Evolutionary conservation across 495 filamentous ascomycete species (phyloP).

Genomic region (Diplogelasinospora grovesii): DNA sequence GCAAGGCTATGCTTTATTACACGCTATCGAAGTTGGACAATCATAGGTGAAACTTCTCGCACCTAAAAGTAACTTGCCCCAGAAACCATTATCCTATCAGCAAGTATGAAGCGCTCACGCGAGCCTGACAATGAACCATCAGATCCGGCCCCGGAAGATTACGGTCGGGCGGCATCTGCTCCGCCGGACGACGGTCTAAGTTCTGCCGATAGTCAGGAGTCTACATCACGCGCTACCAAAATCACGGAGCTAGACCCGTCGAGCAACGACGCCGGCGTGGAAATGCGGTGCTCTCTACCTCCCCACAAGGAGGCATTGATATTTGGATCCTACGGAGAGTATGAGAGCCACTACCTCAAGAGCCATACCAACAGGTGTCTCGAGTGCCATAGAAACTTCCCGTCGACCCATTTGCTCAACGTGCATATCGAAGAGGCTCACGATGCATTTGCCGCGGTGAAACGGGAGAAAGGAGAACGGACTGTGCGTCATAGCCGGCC

Average conservation of each 20-base stretch:
- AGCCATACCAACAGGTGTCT: conserved; percentile 77
- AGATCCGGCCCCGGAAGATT: conserved; percentile 15
- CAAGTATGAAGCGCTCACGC: conserved; percentile 47
- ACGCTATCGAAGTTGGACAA: no score
- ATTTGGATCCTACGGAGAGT: conserved; percentile 73
- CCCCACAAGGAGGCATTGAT: conserved; percentile 61
- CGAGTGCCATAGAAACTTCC: conserved; percentile 75
- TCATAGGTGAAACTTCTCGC: background rate
- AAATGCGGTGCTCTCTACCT: conserved; percentile 74
- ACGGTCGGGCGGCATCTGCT: no score
- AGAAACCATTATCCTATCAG: conserved; percentile 3
- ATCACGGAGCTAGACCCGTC: conserved; percentile 37
- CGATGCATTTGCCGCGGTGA: conserved; percentile 68
- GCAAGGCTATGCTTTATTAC: no score
- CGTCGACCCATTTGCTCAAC: conserved; percentile 60
- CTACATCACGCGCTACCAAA: conserved; percentile 29
- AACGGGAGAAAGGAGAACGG: conserved; percentile 72
- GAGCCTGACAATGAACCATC: conserved; percentile 37
- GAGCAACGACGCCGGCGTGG: conserved; percentile 16
- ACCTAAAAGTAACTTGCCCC: conserved; percentile 11
- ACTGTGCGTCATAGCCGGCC: conserved; percentile 54
- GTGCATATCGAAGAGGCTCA: conserved; percentile 92
- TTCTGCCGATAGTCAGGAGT: no score
- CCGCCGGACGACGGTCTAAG: no score
- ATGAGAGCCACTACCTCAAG: conserved; percentile 79